Base-by-base conservation (phyloP, 345 rosid genomes). In the Litchi chinensis region DNA sequence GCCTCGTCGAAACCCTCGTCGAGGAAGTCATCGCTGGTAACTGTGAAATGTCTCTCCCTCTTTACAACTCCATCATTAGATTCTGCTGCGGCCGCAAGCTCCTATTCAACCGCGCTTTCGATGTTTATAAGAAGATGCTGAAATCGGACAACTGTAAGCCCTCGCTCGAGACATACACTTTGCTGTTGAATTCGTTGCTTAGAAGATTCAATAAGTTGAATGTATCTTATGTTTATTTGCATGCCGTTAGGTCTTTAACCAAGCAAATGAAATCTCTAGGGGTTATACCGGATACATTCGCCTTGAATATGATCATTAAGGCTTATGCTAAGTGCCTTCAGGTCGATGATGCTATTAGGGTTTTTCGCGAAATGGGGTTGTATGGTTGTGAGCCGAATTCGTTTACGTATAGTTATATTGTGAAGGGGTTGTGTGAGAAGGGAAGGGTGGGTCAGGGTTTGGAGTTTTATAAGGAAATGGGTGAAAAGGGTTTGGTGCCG, bases 11-110 rank as follows among this genome's bases (percentile, higher is more conserved):
- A 80, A 85, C 95, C 78, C 83, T 94, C 0, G 71, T 89, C 10
- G 99, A 91, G 13, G 98, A 96, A 82, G 97, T 94, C 60, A 65
- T 93, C 15, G 90, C 98, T 78, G 99, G 98, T 4, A 95, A 98
- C 65, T 96, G 97, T 70, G 93, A 89, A 18, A 74, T 82, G 75
- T 87, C 88, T 75, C 82, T 87, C 21, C 93, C 97, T 22, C 94
- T 96, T 43, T 91, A 83, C 85, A 96, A 96, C 60, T 80, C 83
- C 65, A 81, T 91, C 37, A 87, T 96, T 73, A 77, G 90, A 63
- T 96, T 94, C 89, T 96, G 94, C 52, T 91, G 95, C 54, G 88
- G 91, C 66, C 97, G 94, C 52, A 94, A 90, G 87, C 87, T 89
- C 48, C 79, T 93, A 11, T 90, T 93, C 70, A 91, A 90, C 39